Conservation (phyloP, 441 rosid genomes). For the Manihot esculenta region DNA sequence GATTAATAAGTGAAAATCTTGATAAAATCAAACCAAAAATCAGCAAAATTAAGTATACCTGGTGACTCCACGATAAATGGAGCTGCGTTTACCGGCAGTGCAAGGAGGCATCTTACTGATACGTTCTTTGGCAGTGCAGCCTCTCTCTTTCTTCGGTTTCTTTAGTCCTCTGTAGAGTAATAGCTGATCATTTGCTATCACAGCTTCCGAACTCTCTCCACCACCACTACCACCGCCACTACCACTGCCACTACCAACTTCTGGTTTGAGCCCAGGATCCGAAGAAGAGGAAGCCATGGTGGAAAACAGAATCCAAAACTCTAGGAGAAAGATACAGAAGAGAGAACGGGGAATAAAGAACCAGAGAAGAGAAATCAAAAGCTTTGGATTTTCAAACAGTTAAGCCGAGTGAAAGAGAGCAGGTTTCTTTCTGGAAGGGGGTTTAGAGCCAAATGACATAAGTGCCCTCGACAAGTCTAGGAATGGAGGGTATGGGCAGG, state of each 20-base stretch:
- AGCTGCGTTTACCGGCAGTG: conserved; percentile 70
- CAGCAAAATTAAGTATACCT: conserved; percentile 35
- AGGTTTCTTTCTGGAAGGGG: not conserved
- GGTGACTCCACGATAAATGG: conserved; percentile 94
- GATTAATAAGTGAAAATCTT: not conserved
- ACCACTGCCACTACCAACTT: conserved; percentile 33
- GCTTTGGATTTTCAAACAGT: conserved; percentile 13
- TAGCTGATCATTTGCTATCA: conserved; percentile 73
- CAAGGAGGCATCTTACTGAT: conserved; percentile 98
- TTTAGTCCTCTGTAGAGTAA: conserved; percentile 68
- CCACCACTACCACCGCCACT: conserved; percentile 46
- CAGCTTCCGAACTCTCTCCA: conserved; percentile 62
- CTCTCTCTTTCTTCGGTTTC: conserved; percentile 94
- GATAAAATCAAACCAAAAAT: not conserved
- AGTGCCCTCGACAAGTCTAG: conserved; percentile 32
- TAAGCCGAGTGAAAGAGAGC: conserved; percentile 10
- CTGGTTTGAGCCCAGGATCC: conserved; percentile 70
- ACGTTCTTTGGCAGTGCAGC: conserved; percentile 96
- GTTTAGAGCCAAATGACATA: conserved; percentile 26
- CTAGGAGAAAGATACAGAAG: conserved; percentile 17
- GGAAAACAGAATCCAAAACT: conserved; percentile 24
- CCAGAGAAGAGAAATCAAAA: not conserved
- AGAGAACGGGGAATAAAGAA: conserved; percentile 13
- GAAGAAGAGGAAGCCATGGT: conserved; percentile 82
- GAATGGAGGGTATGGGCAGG: conserved; percentile 21